Evolutionary conservation across 805 yeast species (phyloP), one percentile per base, ranked within the genome.

Genomic region (Sugiyamaella floridensis): DNA sequence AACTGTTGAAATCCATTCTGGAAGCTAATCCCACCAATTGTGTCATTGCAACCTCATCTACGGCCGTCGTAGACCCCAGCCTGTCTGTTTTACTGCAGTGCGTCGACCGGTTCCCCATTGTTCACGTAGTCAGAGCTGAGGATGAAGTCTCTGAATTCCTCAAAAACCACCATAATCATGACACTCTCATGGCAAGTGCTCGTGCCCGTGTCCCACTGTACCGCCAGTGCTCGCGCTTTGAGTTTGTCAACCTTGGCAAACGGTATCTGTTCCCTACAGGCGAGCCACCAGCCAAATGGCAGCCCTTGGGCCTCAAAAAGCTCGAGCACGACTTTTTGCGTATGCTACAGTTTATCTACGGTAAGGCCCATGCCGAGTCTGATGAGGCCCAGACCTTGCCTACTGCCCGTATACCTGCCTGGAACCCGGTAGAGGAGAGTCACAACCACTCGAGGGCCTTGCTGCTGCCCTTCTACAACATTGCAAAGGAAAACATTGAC

Each of bases 381-480:
- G 18, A 40, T 40, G 16, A n/a, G 43, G 28, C 16, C 49, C n/a
- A 45, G 11, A 19, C 8, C 10, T 18, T 43, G 22, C 47, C 14
- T 22, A 10, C 32, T 11, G n/a, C 19, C 11, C 19, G 20, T 9
- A 14, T 14, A 9, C 45, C 47, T 16, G 37, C 37, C 9, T 32
- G 37, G 47, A 44, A 44, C 15, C 47, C 47, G 4, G 37, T 32
- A 4, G 28, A 20, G 22, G 28, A 18, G 28, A 32, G n/a, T 11
- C 37, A 32, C 37, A 14, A 32, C n/a, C n/a, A 50, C 26, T 40
- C 53, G 16, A 28, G 28, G 16, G 16, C 37, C 10, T 26, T 50
- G 29, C 15, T 50, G 29, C 22, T 50, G 22, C 53, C 53, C 18
- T 50, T 50, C 47, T 50, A 32, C 34, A 51, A 50, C 40, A 16